These are phyloP conservation scores for Saturnispora sanitii DNA, from an alignment of 805 yeast species.

Conservation along the genomic window DNA sequence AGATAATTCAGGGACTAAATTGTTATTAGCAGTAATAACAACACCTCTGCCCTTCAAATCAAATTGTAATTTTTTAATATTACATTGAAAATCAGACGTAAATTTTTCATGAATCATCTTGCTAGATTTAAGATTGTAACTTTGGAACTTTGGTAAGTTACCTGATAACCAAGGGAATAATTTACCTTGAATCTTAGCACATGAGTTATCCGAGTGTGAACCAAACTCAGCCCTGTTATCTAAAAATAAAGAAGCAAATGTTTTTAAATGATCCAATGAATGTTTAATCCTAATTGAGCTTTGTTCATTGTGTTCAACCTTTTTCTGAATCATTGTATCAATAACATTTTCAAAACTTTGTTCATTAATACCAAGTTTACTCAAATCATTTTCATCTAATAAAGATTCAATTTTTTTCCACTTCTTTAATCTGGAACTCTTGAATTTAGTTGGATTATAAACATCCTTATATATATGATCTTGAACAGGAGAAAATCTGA, in stretches of 20 bases:
- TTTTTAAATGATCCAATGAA: constrained; percentile 20
- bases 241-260: constrained; percentile 21
- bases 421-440: constrained; percentile 18
- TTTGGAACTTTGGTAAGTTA: constrained; percentile 29
- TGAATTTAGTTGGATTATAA: constrained; percentile 21
- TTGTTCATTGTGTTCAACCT: constrained; percentile 18
- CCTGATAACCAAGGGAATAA: constrained; percentile 36
- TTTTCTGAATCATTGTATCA: constrained; percentile 15
- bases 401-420: constrained; percentile 23
- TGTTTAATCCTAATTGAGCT: constrained; percentile 20
- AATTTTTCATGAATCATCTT: constrained; percentile 2
- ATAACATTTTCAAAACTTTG: constrained; percentile 17
- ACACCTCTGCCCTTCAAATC: constrained; percentile 40
- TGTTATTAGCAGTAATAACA: constrained; percentile 41
- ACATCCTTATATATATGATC: constrained; percentile 24
- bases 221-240: constrained; percentile 1
- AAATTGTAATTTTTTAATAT: constrained; percentile 22
- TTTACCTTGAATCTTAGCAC: constrained; percentile 15
- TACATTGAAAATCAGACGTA: constrained; percentile 14
- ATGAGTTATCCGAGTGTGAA: constrained; percentile 7
- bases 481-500: constrained; percentile 21
- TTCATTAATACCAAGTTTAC: constrained; percentile 18
- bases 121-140: constrained; percentile 22
- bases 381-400: constrained; percentile 19
- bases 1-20: constrained; percentile 36